Base-by-base conservation (phyloP, 768 basidiomycete species). In the Collybia nuda region DNA sequence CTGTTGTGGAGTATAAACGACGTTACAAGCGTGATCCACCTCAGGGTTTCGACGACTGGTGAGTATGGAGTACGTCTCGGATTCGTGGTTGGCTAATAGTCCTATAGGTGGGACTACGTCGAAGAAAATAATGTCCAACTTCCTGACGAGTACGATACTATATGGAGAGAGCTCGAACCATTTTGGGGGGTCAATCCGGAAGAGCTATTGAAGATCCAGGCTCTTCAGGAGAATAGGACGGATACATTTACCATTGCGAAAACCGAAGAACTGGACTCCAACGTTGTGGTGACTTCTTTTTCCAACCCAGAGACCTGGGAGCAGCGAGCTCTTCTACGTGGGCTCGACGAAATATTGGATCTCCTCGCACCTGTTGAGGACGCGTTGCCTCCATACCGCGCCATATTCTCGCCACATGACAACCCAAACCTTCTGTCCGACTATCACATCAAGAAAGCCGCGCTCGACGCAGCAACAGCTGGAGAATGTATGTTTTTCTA, bases 101-200 rank as follows among this genome's bases (percentile, higher is more conserved):
- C 18, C 11, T 11, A 22, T 35, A 78, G 77, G 78, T 80, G 76
- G 76, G 56, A 70, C 36, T 78, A 76, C 63, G 90, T 82, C n/a
- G 71, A 74, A 61, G 75, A 84, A 43, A 80, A 93, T 65, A 70
- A 81, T 15, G 83, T 91, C 21, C 82, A 85, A 58, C 82, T 96
- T 48, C 79, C 87, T 5, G 94, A 98, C 63, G 94, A 96, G 66
- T 96, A 92, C 58, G 90, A 90, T 58, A 73, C 75, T 22, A 81
- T 95, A 24, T 62, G 76, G 42, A 71, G 80, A 40, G 93, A 96
- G 62, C 71, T 98, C 3, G 84, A 85, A 44, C 90, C 92, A 0
- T 97, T 91, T 68, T 93, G 88, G 87, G 75, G 80, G 0, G 67
- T 96, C 32, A 66, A 72, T 29, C 77, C 77, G 0, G 48, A 52